Conservation (phyloP, 768 basidiomycete species). For the Kwoniella shandongensis region DNA sequence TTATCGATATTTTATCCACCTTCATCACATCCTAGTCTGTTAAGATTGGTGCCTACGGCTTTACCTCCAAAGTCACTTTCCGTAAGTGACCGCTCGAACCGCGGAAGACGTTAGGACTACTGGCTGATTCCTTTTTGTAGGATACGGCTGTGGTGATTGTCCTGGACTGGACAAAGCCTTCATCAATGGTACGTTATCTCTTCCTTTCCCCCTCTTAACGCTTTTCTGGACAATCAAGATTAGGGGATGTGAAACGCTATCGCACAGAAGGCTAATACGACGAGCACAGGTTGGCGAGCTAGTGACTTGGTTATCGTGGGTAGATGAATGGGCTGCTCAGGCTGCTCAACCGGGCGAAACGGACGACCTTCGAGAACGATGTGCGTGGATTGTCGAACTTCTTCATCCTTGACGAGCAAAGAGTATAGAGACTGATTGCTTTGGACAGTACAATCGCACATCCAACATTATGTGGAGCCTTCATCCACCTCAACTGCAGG, state of each 20-base stretch:
- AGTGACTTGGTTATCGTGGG: slow-evolving; percentile 78
- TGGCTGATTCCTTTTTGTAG: slow-evolving; percentile 20
- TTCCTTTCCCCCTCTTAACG: not conserved
- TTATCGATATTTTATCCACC: slow-evolving; percentile 90
- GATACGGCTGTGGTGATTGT: slow-evolving; percentile 67
- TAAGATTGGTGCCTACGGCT: slow-evolving; percentile 72
- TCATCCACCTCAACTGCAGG: slow-evolving; percentile 56
- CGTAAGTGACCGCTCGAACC: slow-evolving; percentile 57
- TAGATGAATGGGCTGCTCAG: slow-evolving; percentile 75
- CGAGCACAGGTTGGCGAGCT: slow-evolving; percentile 62
- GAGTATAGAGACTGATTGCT: too few species aligned
- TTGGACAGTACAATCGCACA: slow-evolving; percentile 75
- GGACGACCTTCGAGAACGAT: slow-evolving; percentile 77
- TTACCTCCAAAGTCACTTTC: slow-evolving; percentile 61
- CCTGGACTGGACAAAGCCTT: slow-evolving; percentile 93
- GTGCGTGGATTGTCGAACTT: too few species aligned
- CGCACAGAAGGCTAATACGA: too few species aligned
- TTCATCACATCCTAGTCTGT: slow-evolving; percentile 70
- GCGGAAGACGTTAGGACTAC: too few species aligned
- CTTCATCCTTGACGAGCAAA: too few species aligned
- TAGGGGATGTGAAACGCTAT: too few species aligned
- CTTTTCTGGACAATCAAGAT: not conserved
- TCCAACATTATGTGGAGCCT: slow-evolving; percentile 88
- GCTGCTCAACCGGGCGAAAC: slow-evolving; percentile 30
- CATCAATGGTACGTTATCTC: slow-evolving; percentile 66